Conservation (phyloP, 257 asterid species). For the Solanum piurae region DNA sequence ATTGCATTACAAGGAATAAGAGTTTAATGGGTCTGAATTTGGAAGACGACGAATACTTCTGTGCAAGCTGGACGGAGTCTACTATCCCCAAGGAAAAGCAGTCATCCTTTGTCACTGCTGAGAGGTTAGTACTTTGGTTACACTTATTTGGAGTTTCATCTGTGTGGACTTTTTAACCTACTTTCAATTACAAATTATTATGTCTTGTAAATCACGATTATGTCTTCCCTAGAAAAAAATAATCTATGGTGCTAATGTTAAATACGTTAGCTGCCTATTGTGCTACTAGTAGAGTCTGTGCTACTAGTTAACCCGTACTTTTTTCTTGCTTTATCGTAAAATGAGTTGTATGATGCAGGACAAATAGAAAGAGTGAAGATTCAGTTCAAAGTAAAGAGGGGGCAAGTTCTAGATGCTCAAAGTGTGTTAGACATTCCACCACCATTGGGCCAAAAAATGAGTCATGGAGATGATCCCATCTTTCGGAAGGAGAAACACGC, state of each 20-base stretch:
- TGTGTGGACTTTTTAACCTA: background rate
- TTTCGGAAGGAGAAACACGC: slow-evolving; percentile 40
- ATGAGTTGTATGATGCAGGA: slow-evolving; percentile 28
- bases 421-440: slow-evolving; percentile 64
- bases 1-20: slow-evolving; percentile 58
- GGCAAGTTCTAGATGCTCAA: slow-evolving; percentile 26
- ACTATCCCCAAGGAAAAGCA: slow-evolving; percentile 44
- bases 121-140: slow-evolving; percentile 33
- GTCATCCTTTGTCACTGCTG: slow-evolving; percentile 65
- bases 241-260: background rate
- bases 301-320: no score
- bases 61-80: slow-evolving; percentile 79
- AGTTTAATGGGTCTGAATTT: slow-evolving; percentile 41
- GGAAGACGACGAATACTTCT: slow-evolving; percentile 82
- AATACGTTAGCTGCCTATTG: background rate
- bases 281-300: background rate
- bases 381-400: slow-evolving; percentile 41
- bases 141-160: background rate
- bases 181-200: background rate
- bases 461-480: slow-evolving; percentile 69
- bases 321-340: background rate
- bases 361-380: slow-evolving; percentile 26
- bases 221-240: background rate
- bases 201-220: background rate
- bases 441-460: slow-evolving; percentile 65